Evolutionary conservation across 768 basidiomycete genomes (phyloP), one percentile per base, ranked within the genome.

Genomic region (Pholiota conissans): DNA sequence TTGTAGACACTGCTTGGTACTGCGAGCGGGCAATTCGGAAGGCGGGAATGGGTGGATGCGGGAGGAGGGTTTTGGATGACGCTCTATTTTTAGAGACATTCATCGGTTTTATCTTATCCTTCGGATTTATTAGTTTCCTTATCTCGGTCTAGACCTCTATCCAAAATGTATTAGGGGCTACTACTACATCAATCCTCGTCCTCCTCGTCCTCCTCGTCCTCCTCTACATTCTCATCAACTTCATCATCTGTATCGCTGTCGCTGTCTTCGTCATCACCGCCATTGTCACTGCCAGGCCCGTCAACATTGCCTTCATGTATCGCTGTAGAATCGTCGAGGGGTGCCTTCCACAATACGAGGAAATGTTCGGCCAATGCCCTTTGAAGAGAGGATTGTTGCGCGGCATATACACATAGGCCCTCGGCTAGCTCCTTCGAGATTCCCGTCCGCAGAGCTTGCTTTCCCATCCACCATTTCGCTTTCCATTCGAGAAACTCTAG

Each of bases 351-450:
- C 20, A 61, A 18, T 9, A 16, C 35, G 3, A 20, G 68, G 18
- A 76, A 75, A 0, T 39, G 34, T 0, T 5, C 9, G 8, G 27
- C 26, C 6, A 61, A 52, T 3, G 51, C 40, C 3, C n/a, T 27
- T 27, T 61, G 60, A 7, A 63, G 8, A 7, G 48, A 20, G 2
- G 62, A 51, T 37, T 63, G 62, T 8, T 28, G 8, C 16, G 24
- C 20, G 2, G 60, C 60, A 26, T 61, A 63, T 2, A 53, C 63
- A 4, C 11, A 7, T 1, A 63, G 5, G 6, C 54, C 63, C 30
- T 63, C 63, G 0, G 34, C 13, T 5, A 55, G 37, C 18, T 54
- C 55, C 34, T 37, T 30, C 10, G 7, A 7, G 3, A 58, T 2
- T 2, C 22, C 34, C 0, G 18, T 24, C 32, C 56, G 34, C 9